Evolutionary conservation across 495 filamentous ascomycete species (phyloP).

Genomic region (Aspergillus asperescens): DNA sequence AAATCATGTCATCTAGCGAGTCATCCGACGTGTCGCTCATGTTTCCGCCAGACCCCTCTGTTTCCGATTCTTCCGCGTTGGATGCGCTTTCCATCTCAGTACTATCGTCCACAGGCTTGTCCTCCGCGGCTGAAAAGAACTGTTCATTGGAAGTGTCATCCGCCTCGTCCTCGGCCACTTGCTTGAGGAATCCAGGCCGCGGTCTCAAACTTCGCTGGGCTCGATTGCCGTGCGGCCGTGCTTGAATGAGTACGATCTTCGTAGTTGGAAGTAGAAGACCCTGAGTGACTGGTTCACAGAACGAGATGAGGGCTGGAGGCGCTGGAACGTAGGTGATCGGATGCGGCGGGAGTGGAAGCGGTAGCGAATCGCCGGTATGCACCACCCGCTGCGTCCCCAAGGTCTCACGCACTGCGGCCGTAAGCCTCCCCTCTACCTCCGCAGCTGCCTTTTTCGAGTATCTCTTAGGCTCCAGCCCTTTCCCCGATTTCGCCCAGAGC

Average conservation of each 20-base stretch:
- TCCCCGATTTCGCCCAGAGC: conserved; percentile 36
- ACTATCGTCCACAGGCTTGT: conserved; percentile 53
- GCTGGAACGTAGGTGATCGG: conserved; percentile 81
- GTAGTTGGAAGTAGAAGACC: conserved; percentile 67
- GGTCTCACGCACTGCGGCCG: conserved; percentile 70
- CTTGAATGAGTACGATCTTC: conserved; percentile 67
- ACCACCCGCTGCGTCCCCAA: conserved; percentile 65
- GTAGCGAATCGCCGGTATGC: conserved; percentile 77
- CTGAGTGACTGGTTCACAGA: conserved; percentile 75
- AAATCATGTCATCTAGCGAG: conserved; percentile 76
- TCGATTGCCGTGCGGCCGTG: conserved; percentile 40
- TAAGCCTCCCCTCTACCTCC: conserved; percentile 60
- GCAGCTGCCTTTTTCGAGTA: conserved; percentile 32
- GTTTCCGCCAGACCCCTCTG: conserved; percentile 44
- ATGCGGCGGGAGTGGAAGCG: conserved; percentile 77
- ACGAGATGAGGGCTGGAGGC: conserved; percentile 62
- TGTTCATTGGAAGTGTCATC: conserved; percentile 79
- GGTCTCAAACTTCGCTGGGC: conserved; percentile 27
- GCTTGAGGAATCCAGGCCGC: conserved; percentile 43
- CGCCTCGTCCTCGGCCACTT: conserved; percentile 63
- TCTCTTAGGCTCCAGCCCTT: conserved; percentile 33
- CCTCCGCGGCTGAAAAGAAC: conserved; percentile 83
- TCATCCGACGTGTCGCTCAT: conserved; percentile 68
- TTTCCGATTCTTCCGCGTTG: conserved; percentile 51
- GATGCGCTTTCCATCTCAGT: conserved; percentile 52